Conservation (phyloP, 768 basidiomycete species). For the Clitopilus hobsonii region DNA sequence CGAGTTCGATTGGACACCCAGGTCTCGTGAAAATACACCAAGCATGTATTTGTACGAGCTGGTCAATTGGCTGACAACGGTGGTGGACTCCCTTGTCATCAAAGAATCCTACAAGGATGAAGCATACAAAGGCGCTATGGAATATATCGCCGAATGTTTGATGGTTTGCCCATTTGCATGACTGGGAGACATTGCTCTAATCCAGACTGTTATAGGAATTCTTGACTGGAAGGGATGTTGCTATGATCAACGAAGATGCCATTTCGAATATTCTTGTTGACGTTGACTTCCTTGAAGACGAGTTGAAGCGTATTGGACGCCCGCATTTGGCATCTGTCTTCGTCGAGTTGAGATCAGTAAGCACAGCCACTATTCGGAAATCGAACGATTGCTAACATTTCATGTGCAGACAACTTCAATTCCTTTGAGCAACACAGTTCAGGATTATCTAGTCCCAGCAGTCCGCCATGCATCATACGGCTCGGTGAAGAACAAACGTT, state of each 20-base stretch:
- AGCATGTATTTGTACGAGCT: constrained; percentile 95
- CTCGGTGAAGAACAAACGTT: constrained; percentile 62
- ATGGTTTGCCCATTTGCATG: constrained; percentile 54
- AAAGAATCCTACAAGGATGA: constrained; percentile 84
- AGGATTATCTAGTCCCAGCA: constrained; percentile 73
- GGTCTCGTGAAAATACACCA: constrained; percentile 64
- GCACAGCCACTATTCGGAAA: constrained; percentile 20
- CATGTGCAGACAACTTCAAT: constrained; percentile 67
- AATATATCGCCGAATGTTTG: constrained; percentile 81
- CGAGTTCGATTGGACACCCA: constrained; percentile 92
- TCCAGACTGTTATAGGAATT: constrained; percentile 51
- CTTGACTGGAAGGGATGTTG: constrained; percentile 68
- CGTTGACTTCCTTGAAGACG: constrained; percentile 84
- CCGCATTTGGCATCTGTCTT: constrained; percentile 70
- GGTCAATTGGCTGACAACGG: constrained; percentile 93
- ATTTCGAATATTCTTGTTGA: constrained; percentile 83
- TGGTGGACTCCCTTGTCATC: constrained; percentile 86
- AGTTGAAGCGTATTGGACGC: constrained; percentile 72
- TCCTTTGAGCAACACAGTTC: constrained; percentile 65
- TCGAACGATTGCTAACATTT: constrained; percentile 7
- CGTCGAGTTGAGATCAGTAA: constrained; percentile 72
- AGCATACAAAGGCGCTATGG: constrained; percentile 84
- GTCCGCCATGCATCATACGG: constrained; percentile 64
- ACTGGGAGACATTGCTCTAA: neutral
- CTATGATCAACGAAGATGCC: constrained; percentile 84